These are phyloP conservation scores for Acacia pycnantha DNA, from an alignment of 331 rosid genomes.

Conservation along the genomic window DNA sequence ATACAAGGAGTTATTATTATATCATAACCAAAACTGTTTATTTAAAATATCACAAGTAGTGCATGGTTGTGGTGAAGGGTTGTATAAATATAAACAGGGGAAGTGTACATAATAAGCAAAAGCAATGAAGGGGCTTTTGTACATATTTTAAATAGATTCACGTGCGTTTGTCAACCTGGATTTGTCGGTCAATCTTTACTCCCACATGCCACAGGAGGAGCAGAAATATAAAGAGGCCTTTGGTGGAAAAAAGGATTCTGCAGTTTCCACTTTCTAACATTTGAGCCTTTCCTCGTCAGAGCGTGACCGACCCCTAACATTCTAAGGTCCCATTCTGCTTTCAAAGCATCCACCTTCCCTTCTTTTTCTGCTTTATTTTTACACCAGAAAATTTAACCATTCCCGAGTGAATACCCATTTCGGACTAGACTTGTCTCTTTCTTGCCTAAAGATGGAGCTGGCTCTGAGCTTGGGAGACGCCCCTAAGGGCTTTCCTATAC, in stretches of 20 bases:
- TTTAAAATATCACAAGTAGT: background rate
- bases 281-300: background rate
- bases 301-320: background rate
- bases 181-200: conserved; percentile 70
- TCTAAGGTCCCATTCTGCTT: background rate
- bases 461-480: conserved; percentile 64
- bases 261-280: background rate
- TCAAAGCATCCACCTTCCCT: background rate
- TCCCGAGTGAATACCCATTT: background rate
- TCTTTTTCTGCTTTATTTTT: background rate
- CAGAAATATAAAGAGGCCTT: conserved; percentile 26
- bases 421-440: background rate
- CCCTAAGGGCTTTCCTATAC: conserved; percentile 43
- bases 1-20: background rate
- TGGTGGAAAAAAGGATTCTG: background rate
- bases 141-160: conserved; percentile 61
- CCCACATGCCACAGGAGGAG: conserved; percentile 18
- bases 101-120: background rate
- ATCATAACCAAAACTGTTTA: background rate
- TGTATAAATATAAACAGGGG: background rate
- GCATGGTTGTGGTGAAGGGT: background rate
- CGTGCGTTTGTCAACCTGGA: conserved; percentile 77
- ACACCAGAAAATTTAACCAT: background rate
- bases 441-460: conserved; percentile 47
- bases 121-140: conserved; percentile 27